A percentile compares a stretch with the other conserved stretches of the same genome.
phyloP scores from a whole-genome alignment of 2,329 filamentous ascomycete genomes.

The Aureobasidium namibiae region DNA sequence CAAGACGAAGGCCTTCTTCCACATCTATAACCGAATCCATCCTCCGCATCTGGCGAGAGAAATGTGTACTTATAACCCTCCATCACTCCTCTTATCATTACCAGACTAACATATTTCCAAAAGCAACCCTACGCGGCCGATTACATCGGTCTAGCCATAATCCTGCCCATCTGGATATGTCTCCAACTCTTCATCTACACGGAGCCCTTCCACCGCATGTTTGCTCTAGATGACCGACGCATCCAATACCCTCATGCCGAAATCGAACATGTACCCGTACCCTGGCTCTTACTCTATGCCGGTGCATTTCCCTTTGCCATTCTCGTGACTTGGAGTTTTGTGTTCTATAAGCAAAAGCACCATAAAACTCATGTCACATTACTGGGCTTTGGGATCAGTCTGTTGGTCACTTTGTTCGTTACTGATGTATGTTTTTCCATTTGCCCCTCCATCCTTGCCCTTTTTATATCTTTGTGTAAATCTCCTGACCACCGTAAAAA shows the following conservation, averaged over 20 bases:
- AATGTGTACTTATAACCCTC: slow-evolving; percentile 6
- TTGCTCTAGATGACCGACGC: slow-evolving; percentile 73
- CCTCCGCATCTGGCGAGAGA: slow-evolving; percentile 15
- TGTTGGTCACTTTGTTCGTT: slow-evolving; percentile 71
- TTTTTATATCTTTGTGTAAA: no score
- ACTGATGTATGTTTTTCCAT: slow-evolving; percentile 59
- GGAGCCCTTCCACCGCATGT: slow-evolving; percentile 90
- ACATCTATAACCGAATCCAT: slow-evolving; percentile 5
- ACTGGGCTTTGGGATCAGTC: slow-evolving; percentile 65
- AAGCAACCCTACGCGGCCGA: slow-evolving; percentile 81
- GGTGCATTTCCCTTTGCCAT: slow-evolving; percentile 60
- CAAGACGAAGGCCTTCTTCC: slow-evolving; percentile 2
- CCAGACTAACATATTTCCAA: not conserved
- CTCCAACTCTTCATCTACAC: slow-evolving; percentile 57
- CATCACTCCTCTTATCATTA: no score
- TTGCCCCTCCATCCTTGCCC: no score
- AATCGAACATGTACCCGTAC: slow-evolving; percentile 70
- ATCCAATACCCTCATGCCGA: slow-evolving; percentile 83
- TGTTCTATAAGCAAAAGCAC: slow-evolving; percentile 49
- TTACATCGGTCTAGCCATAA: slow-evolving; percentile 66
- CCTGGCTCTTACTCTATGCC: slow-evolving; percentile 72
- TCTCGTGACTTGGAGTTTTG: slow-evolving; percentile 55
- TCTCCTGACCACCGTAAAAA: not conserved
- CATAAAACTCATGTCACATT: slow-evolving; percentile 83
- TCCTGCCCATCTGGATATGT: slow-evolving; percentile 60